A percentile compares a stretch with the other conserved stretches of the same genome.
Evolutionary conservation across 192 early-diverging fungal species (phyloP).

Genomic region (Backusella macrospora): DNA sequence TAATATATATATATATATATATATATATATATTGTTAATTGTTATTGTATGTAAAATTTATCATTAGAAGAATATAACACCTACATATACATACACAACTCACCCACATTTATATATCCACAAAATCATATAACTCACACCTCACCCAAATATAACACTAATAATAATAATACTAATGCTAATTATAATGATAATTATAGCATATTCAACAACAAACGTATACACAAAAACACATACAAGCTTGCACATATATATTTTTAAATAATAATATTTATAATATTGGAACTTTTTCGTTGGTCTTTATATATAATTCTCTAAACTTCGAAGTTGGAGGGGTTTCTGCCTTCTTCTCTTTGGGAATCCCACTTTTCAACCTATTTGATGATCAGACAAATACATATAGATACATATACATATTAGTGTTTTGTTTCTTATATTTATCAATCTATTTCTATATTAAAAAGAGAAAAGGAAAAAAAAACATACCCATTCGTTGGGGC

Average conservation of each 20-base stretch:
- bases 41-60: constrained; percentile 6
- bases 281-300: constrained; percentile 12
- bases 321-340: constrained; percentile 51
- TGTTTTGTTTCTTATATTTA: background rate
- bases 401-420: background rate
- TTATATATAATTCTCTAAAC: constrained; percentile 37
- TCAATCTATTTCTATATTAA: background rate
- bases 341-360: constrained; percentile 48
- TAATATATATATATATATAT: background rate
- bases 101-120: background rate
- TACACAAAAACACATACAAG: constrained; percentile 6
- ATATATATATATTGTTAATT: background rate
- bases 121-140: background rate
- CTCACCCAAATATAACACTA: background rate
- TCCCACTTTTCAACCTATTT: constrained; percentile 54
- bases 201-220: background rate
- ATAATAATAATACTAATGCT: constrained; percentile 15
- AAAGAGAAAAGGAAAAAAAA: background rate
- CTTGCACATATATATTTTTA: constrained; percentile 16
- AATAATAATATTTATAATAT: constrained; percentile 8
- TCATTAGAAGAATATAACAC: background rate
- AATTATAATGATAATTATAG: background rate
- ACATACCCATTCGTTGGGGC: constrained; percentile 94
- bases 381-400: background rate
- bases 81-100: background rate